A percentile compares a stretch with the other conserved stretches of the same genome.
phyloP scores from a whole-genome alignment of 352 stramenopile genomes.

The Pythium coloratum region DNA sequence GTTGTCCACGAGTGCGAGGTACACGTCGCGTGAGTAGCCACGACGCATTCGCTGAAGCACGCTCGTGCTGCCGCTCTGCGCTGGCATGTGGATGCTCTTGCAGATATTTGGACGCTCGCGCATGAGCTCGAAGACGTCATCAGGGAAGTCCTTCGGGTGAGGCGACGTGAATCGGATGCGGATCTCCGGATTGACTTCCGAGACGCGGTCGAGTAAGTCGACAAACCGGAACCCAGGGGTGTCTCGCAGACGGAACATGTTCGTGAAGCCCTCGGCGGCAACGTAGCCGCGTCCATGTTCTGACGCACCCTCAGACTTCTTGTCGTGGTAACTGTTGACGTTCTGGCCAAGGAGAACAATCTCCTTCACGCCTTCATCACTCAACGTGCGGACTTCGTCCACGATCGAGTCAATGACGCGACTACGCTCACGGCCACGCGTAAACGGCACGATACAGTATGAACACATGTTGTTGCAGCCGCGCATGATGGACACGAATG shows the following conservation, averaged over 20 bases:
- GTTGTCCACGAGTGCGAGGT: slow-evolving; percentile 94
- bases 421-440: slow-evolving; percentile 94
- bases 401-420: slow-evolving; percentile 93
- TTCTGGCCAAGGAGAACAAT: slow-evolving; percentile 99
- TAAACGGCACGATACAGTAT: slow-evolving; percentile 99
- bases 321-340: slow-evolving; percentile 99
- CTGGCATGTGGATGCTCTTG: slow-evolving; percentile 97
- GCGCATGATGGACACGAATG: slow-evolving; percentile 98
- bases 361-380: slow-evolving; percentile 95
- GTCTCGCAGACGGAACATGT: slow-evolving; percentile 92
- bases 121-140: slow-evolving; percentile 90
- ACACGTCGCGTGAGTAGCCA: slow-evolving; percentile 97
- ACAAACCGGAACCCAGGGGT: slow-evolving; percentile 95
- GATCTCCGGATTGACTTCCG: slow-evolving; percentile 92
- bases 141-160: slow-evolving; percentile 99
- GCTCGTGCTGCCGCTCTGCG: slow-evolving; percentile 93
- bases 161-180: slow-evolving; percentile 99
- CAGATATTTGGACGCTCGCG: slow-evolving; percentile 95
- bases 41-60: slow-evolving; percentile 93
- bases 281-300: slow-evolving; percentile 77
- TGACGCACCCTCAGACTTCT: slow-evolving; percentile 62
- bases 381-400: slow-evolving; percentile 90
- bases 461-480: slow-evolving; percentile 99
- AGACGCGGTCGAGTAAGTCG: slow-evolving; percentile 95
- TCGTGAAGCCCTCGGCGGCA: slow-evolving; percentile 92